phyloP scores from a whole-genome alignment of 495 filamentous ascomycete genomes.

The Daldinia concentrica region DNA sequence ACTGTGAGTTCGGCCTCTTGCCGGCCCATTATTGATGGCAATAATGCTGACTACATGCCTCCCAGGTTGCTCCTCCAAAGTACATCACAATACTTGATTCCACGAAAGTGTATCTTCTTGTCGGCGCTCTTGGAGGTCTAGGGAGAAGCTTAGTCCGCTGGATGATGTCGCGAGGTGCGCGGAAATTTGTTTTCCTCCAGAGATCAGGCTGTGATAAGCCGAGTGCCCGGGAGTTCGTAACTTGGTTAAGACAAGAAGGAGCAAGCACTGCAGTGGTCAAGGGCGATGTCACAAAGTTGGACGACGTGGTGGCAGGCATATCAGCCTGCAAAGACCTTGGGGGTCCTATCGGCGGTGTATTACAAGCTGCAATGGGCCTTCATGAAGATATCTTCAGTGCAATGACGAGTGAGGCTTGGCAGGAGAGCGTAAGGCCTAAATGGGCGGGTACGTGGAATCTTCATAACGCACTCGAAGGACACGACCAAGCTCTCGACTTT shows the following conservation, averaged over 20 bases:
- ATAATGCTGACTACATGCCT: background rate
- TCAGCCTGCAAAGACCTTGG: background rate
- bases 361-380: constrained; percentile 13
- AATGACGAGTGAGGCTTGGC: constrained; percentile 52
- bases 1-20: background rate
- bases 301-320: background rate
- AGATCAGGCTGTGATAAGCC: constrained; percentile 51
- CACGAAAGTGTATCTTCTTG: background rate
- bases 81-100: background rate
- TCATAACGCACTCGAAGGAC: constrained; percentile 42
- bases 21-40: background rate
- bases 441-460: constrained; percentile 53
- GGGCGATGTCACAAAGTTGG: background rate
- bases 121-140: constrained; percentile 63
- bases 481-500: constrained; percentile 40
- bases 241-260: background rate
- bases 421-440: constrained; percentile 53
- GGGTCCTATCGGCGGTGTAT: background rate
- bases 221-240: constrained; percentile 17
- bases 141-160: constrained; percentile 59
- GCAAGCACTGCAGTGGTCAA: background rate
- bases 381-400: constrained; percentile 54
- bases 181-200: constrained; percentile 58
- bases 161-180: constrained; percentile 59
- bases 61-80: background rate